Base-by-base conservation (phyloP, 2,329 filamentous ascomycete genomes). In the Cladosporium sp. region DNA sequence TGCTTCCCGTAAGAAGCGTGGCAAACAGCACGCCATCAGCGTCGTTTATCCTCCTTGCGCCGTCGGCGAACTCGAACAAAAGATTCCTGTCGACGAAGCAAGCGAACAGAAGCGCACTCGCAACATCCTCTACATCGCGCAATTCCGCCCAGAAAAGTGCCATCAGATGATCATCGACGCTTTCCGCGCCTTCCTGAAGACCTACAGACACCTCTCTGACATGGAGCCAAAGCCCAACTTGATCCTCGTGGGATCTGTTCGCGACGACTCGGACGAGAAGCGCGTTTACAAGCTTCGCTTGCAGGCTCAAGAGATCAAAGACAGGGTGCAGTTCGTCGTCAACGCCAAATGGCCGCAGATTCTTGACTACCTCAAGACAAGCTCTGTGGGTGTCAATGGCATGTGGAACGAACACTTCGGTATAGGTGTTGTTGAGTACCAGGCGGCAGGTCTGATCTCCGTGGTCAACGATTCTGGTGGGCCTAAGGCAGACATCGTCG, bases 361-460 rank as follows among this genome's bases (percentile, higher is more conserved):
- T 54, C 79, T 97, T 9, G 82, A 88, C 32, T 91, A 90, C 83
- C 78, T 97, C 60, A 78, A 84, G 54, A 85, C 79, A 61, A 86
- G 89, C 3, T 93, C 85, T 17, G 83, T 99, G 1, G 94, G 94
- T 50, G 91, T 96, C 28, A 99, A 99, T 66, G 91, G 89, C 68
- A 99, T 99, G 94, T 99, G 94, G 93, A 97, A 97, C 71, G 94
- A 99, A 76, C 94, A 99, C 73, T 99, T 99, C 71, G 94, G 94
- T 20, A 99, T 99, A 59, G 94, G 94, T 1, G 92, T 97, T 15
- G 94, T 99, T 39, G 94, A 99, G 77, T 99, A 97, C 70, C 92
- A 97, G 71, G 94, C 94, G 3, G 94, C 94, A 0, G 94, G 94
- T 1, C 78, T 99, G 58, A 91, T 99, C 58, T 86, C 88, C 4